Evolutionary conservation across 176 grass and related monocot genomes (phyloP).

Genomic region (Dendrocalamus sinicus): DNA sequence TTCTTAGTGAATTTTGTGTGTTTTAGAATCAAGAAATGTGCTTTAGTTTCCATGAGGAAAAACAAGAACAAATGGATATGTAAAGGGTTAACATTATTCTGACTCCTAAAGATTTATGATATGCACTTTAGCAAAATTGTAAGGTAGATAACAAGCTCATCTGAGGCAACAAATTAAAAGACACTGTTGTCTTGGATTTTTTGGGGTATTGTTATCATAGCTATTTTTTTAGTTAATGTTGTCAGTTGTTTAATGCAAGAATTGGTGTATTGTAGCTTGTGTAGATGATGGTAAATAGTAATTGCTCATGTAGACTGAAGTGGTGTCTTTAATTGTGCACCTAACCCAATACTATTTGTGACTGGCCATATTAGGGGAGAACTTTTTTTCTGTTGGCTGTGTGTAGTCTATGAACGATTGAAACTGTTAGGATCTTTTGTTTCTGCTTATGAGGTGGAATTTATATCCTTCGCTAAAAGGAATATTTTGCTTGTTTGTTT

Average conservation of each 20-base stretch:
- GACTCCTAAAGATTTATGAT: background rate
- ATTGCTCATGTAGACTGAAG: background rate
- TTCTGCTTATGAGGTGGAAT: background rate
- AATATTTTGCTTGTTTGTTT: background rate
- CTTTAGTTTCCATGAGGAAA: background rate
- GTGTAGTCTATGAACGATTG: background rate
- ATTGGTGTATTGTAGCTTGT: background rate
- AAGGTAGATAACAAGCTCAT: background rate
- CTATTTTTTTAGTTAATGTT: background rate
- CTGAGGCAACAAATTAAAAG: background rate
- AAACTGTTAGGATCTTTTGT: background rate
- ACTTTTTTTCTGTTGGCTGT: background rate
- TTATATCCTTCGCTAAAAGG: background rate
- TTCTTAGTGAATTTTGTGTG: constrained; percentile 7
- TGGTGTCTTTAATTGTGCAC: background rate
- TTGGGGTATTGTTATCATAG: background rate
- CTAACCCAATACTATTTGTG: background rate
- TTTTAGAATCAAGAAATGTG: background rate
- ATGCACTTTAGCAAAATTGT: background rate
- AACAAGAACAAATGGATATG: background rate
- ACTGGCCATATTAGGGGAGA: background rate
- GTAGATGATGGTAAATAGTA: background rate
- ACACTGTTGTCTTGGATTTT: background rate
- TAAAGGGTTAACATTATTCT: background rate
- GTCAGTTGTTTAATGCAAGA: background rate